Evolutionary conservation across 2,329 filamentous ascomycete genomes (phyloP).

Genomic region (Bertia moriformis): DNA sequence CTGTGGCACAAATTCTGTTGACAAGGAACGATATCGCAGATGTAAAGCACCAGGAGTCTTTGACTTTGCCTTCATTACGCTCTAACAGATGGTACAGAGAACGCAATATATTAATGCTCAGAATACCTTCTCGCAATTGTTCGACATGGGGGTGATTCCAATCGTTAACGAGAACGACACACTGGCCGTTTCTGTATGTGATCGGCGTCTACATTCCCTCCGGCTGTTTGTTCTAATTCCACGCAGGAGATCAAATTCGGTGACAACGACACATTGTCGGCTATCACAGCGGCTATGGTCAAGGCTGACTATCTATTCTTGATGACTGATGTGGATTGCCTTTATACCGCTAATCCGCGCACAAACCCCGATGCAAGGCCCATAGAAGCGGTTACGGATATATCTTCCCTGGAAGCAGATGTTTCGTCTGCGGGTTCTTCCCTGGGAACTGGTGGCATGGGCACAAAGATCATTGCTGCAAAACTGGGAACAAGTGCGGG

Average conservation of each 20-base stretch:
- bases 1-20: conserved; percentile 60
- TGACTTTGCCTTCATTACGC: neutral
- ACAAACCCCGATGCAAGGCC: conserved; percentile 50
- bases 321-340: conserved; percentile 65
- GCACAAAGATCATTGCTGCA: conserved; percentile 61
- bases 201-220: neutral
- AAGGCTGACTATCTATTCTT: conserved; percentile 64
- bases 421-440: conserved; percentile 53
- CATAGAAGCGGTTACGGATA: conserved; percentile 59
- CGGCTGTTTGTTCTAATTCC: neutral
- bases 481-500: conserved; percentile 60
- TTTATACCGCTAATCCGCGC: conserved; percentile 60
- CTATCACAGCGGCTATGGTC: conserved; percentile 63
- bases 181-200: conserved; percentile 43
- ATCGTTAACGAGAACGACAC: conserved; percentile 72
- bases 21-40: conserved; percentile 65
- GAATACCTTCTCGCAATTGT: conserved; percentile 55
- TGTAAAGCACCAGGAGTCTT: conserved; percentile 22
- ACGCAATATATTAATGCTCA: conserved; percentile 65
- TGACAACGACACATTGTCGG: conserved; percentile 63
- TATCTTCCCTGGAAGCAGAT: conserved; percentile 48
- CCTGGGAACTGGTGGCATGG: conserved; percentile 62
- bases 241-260: conserved; percentile 58
- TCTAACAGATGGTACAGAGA: conserved; percentile 20
- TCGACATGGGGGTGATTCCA: conserved; percentile 60